phyloP scores from a whole-genome alignment of 768 basidiomycete genomes.

The Amanita phalloides region DNA sequence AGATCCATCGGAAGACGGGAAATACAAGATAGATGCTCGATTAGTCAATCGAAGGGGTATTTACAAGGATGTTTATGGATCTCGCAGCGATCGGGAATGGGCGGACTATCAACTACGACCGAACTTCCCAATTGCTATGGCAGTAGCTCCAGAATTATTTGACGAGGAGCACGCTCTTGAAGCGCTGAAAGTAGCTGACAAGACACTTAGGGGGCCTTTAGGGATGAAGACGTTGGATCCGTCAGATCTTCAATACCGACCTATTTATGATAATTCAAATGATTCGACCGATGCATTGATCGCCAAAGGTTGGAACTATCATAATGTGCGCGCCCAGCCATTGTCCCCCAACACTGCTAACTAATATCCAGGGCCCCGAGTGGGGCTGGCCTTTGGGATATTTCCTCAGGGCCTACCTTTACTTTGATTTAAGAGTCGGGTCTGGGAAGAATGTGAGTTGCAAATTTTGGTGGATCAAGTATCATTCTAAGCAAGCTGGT shows the following conservation, averaged over 20 bases:
- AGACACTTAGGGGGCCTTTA: slow-evolving; percentile 73
- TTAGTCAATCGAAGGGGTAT: slow-evolving; percentile 87
- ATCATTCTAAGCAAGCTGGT: slow-evolving; percentile 4
- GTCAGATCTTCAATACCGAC: slow-evolving; percentile 78
- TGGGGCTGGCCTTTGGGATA: slow-evolving; percentile 96
- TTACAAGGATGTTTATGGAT: slow-evolving; percentile 97
- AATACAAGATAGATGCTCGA: slow-evolving; percentile 57
- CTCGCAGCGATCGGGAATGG: slow-evolving; percentile 82
- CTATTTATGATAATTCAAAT: slow-evolving; percentile 88
- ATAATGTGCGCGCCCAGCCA: slow-evolving; percentile 49
- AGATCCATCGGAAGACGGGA: slow-evolving; percentile 64
- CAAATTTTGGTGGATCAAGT: background rate
- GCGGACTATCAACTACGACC: slow-evolving; percentile 93
- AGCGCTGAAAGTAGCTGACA: slow-evolving; percentile 73
- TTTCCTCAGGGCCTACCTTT: slow-evolving; percentile 86
- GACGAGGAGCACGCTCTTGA: slow-evolving; percentile 67
- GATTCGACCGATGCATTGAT: slow-evolving; percentile 74
- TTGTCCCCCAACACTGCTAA: background rate
- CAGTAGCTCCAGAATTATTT: slow-evolving; percentile 94
- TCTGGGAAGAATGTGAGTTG: slow-evolving; percentile 53
- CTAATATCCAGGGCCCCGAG: slow-evolving; percentile 59
- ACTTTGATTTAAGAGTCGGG: slow-evolving; percentile 72
- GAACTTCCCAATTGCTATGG: slow-evolving; percentile 95
- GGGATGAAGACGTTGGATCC: slow-evolving; percentile 98
- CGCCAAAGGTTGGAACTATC: slow-evolving; percentile 94